Evolutionary conservation across 2,329 filamentous ascomycete genomes (phyloP).

Genomic region (Bertia moriformis): DNA sequence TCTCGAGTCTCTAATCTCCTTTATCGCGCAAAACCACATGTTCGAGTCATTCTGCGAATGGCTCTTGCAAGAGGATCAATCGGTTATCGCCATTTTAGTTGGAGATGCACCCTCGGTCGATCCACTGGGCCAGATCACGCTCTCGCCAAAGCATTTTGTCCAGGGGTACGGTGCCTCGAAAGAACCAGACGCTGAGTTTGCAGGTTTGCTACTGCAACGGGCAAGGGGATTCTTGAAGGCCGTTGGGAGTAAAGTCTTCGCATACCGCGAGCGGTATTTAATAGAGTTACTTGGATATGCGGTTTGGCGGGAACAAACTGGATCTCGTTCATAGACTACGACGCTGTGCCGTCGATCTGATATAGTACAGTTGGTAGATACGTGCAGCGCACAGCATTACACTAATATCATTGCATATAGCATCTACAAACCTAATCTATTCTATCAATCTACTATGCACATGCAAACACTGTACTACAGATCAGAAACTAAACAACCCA

Average conservation of each 20-base stretch:
- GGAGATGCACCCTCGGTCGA: neutral
- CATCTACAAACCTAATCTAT: too few species aligned
- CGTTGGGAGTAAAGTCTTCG: neutral
- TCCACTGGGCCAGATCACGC: neutral
- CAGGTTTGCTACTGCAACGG: too few species aligned
- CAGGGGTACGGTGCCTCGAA: neutral
- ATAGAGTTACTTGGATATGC: neutral
- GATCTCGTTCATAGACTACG: too few species aligned
- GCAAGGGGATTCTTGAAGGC: neutral
- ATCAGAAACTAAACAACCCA: constrained; percentile 25
- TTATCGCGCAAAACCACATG: neutral
- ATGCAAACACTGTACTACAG: too few species aligned
- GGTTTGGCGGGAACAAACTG: neutral
- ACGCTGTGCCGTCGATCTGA: too few species aligned
- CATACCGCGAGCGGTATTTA: neutral
- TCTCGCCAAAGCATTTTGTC: neutral
- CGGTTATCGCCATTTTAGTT: neutral
- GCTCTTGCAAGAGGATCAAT: neutral
- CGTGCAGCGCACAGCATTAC: too few species aligned
- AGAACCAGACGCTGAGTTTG: neutral
- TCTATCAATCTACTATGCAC: too few species aligned
- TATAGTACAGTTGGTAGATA: too few species aligned
- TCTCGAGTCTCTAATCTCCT: neutral
- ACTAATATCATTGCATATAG: too few species aligned
- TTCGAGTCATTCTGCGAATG: neutral